These are phyloP conservation scores for Nigrograna mackinnonii DNA, from an alignment of 2,329 filamentous ascomycete genomes.

Conservation along the genomic window DNA sequence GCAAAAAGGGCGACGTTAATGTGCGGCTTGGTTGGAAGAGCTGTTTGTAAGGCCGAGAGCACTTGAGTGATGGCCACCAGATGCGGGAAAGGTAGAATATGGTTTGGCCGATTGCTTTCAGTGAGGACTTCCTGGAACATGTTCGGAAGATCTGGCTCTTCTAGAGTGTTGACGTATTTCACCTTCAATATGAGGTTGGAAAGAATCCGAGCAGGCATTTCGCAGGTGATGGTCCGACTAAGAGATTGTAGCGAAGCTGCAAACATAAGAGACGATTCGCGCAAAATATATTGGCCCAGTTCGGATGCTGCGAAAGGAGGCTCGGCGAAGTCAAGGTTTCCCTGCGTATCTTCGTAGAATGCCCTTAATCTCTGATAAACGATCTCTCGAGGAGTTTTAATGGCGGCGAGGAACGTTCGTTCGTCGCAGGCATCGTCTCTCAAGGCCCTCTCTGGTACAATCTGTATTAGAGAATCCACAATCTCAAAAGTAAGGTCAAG, in stretches of 20 bases:
- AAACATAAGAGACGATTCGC: constrained; percentile 32
- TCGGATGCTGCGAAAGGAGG: constrained; percentile 26
- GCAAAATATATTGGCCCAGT: constrained; percentile 32
- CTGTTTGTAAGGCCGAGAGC: constrained; percentile 35
- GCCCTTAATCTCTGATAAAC: constrained; percentile 22
- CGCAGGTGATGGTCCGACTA: constrained; percentile 16
- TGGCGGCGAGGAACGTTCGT: neutral
- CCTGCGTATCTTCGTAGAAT: constrained; percentile 42
- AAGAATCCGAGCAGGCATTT: constrained; percentile 36
- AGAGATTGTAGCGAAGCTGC: constrained; percentile 20
- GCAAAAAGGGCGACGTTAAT: constrained; percentile 54
- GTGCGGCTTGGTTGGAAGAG: constrained; percentile 24
- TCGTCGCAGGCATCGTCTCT: constrained; percentile 12
- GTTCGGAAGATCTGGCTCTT: constrained; percentile 26
- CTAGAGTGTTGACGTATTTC: constrained; percentile 24
- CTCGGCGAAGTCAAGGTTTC: constrained; percentile 35
- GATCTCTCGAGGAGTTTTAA: constrained; percentile 5
- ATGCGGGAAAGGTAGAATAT: constrained; percentile 25
- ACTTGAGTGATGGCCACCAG: constrained; percentile 35
- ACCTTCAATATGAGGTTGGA: constrained; percentile 36
- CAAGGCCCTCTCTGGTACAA: constrained; percentile 40
- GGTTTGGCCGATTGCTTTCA: neutral
- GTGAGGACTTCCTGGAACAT: constrained; percentile 26
- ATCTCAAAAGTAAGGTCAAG: constrained; percentile 37
- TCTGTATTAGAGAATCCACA: constrained; percentile 39